Conservation (phyloP, 768 basidiomycete species). For the Leccinum boreale region DNA sequence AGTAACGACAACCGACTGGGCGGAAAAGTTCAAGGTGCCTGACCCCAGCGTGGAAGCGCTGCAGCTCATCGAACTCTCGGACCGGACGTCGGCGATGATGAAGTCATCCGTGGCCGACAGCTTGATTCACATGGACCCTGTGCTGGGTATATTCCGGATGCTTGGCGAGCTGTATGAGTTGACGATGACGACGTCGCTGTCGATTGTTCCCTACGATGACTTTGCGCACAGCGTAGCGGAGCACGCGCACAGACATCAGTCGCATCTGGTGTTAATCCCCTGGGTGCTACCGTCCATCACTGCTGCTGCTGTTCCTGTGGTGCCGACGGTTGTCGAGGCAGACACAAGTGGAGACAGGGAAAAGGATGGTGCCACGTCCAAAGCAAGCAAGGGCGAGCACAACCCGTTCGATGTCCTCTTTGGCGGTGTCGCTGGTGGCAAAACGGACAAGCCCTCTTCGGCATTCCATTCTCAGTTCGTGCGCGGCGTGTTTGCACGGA, state of each 20-base stretch:
- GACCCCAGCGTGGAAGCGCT: conserved; percentile 67
- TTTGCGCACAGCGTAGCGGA: conserved; percentile 67
- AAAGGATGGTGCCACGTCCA: conserved; percentile 3
- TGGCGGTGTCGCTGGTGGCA: conserved; percentile 19
- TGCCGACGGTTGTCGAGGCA: conserved; percentile 1
- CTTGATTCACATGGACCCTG: conserved; percentile 66
- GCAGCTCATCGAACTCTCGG: conserved; percentile 80
- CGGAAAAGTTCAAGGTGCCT: conserved; percentile 12
- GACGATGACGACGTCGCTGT: conserved; percentile 58
- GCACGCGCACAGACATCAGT: conserved; percentile 53
- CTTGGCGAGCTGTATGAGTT: conserved; percentile 73
- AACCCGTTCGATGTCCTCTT: conserved; percentile 79
- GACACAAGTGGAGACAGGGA: neutral
- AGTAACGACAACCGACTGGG: conserved; percentile 6
- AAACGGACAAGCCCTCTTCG: conserved; percentile 43
- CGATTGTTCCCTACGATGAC: conserved; percentile 76
- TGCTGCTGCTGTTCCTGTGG: neutral
- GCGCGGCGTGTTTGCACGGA: conserved; percentile 71
- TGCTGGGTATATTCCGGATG: conserved; percentile 71
- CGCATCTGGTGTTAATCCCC: conserved; percentile 79
- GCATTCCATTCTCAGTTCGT: conserved; percentile 79
- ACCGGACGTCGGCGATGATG: conserved; percentile 64
- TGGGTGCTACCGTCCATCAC: conserved; percentile 59
- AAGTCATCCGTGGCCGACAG: conserved; percentile 62
- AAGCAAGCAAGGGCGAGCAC: conserved; percentile 13